Base-by-base conservation (phyloP, 2,329 filamentous ascomycete species). In the Cladosporium cucumerinum region DNA sequence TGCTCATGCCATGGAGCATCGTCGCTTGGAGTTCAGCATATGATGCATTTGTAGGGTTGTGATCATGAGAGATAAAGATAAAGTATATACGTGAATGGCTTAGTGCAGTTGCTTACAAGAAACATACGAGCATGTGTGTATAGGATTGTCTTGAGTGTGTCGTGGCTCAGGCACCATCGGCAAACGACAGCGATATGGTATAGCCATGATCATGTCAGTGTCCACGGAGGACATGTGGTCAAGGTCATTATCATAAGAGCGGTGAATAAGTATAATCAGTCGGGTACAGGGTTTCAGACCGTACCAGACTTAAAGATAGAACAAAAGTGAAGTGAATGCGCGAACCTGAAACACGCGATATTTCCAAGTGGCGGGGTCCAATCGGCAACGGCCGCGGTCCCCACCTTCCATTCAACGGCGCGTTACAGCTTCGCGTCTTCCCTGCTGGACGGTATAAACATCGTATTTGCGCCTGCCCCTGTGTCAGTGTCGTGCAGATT, bases 391-490 rank as follows among this genome's bases (percentile, higher is more conserved):
- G 39, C 39, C 39, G 39, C 39, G 8, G 51, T 54, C 51, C 23
- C 51, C 51, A 54, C 51, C 30, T 54, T 54, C 26, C 51, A 30
- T 21, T 18, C 51, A 54, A 54, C 51, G 51, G 51, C 51, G 51
- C 51, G 51, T 54, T 30, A 30, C 51, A 54, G 51, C 26, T 12
- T 54, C 51, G 51, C 51, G 51, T 54, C 51, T 54, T 54, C 51
- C 51, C 30, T 54, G 51, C 30, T 32, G 23, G 18, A n/a, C 26
- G 32, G 54, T 26, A 57, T 57, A 28, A 57, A 57, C 54, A 59
- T 39, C 14, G 36, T 25, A 55, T 23, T 57, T 32, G 57, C 57
- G 57, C 57, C 57, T 59, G 57, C 57, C 57, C 57, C 57, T 59
- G 57, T 59, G 57, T 59, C 39, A 59, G 36, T n/a, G 34, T 26